These are phyloP conservation scores for Musa itinerans DNA, from an alignment of 176 grass and related monocot genomes.

Conservation along the genomic window DNA sequence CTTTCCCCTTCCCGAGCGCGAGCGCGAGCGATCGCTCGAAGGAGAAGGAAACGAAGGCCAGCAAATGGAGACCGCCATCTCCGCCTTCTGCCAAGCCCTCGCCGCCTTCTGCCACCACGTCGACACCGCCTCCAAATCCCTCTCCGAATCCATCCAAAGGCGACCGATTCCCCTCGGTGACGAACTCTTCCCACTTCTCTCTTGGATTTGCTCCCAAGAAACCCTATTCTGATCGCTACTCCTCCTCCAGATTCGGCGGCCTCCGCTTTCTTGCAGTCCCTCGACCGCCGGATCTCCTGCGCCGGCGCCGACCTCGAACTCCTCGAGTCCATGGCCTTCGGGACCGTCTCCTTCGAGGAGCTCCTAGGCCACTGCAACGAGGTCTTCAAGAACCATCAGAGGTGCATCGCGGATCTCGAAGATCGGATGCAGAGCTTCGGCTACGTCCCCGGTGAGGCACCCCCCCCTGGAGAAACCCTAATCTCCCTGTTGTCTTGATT, in stretches of 20 bases:
- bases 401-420: conserved; percentile 47
- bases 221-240: neutral
- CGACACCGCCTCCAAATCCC: conserved; percentile 40
- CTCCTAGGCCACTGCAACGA: conserved; percentile 82
- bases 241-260: conserved; percentile 41
- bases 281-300: conserved; percentile 38
- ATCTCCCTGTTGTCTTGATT: neutral
- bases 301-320: conserved; percentile 39
- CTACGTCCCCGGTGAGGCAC: conserved; percentile 39
- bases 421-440: conserved; percentile 43
- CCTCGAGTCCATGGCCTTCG: conserved; percentile 68
- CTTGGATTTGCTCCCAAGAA: neutral
- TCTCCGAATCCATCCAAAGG: conserved; percentile 57
- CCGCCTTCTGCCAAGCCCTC: conserved; percentile 41
- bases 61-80: conserved; percentile 51
- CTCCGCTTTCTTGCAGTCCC: conserved; percentile 52
- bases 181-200: neutral
- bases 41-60: neutral
- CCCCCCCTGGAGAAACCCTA: neutral
- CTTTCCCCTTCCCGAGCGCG: too few relatives aligned
- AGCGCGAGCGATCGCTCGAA: neutral
- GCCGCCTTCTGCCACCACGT: conserved; percentile 44
- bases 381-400: conserved; percentile 38
- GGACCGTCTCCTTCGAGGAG: conserved; percentile 76
- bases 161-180: conserved; percentile 66